phyloP scores from a whole-genome alignment of 2,329 filamentous ascomycete species.

The Epichloe hybrida region DNA sequence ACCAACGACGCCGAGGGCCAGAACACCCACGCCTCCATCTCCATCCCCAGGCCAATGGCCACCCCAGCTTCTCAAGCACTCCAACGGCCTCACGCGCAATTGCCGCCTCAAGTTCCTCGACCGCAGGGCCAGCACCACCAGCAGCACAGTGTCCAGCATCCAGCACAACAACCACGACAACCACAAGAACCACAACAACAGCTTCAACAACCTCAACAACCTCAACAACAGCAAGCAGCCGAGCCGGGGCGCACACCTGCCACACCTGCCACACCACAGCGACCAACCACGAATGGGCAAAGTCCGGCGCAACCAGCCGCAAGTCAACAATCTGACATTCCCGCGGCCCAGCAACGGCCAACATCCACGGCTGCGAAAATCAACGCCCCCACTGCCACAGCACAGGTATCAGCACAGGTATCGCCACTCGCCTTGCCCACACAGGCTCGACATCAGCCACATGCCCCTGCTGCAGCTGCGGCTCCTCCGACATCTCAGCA shows the following conservation, averaged over 20 bases:
- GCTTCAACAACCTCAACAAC: slow-evolving; percentile 5
- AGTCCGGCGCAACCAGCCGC: not conserved
- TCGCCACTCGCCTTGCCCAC: not conserved
- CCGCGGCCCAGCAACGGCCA: not conserved
- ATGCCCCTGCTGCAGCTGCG: not conserved
- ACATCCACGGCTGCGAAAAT: not conserved
- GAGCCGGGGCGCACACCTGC: slow-evolving; percentile 1
- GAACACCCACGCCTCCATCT: not conserved
- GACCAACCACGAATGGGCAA: not conserved
- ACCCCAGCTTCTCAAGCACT: slow-evolving; percentile 14
- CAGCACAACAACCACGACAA: slow-evolving; percentile 5
- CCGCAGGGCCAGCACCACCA: slow-evolving; percentile 10
- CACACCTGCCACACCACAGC: slow-evolving; percentile 1
- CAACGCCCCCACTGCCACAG: not conserved
- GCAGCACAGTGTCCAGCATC: slow-evolving; percentile 2
- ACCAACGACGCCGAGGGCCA: not conserved
- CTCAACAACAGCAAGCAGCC: slow-evolving; percentile 9
- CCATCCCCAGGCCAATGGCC: slow-evolving; percentile 2
- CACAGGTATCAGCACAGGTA: not conserved
- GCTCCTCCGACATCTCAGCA: not conserved
- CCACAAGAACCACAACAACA: too few species aligned
- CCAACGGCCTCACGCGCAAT: slow-evolving; percentile 15
- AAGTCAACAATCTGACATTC: not conserved
- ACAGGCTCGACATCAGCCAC: not conserved
- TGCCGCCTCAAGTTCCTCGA: slow-evolving; percentile 13